Evolutionary conservation across 805 yeast species (phyloP).

Genomic region (Wickerhamomyces queroliae): DNA sequence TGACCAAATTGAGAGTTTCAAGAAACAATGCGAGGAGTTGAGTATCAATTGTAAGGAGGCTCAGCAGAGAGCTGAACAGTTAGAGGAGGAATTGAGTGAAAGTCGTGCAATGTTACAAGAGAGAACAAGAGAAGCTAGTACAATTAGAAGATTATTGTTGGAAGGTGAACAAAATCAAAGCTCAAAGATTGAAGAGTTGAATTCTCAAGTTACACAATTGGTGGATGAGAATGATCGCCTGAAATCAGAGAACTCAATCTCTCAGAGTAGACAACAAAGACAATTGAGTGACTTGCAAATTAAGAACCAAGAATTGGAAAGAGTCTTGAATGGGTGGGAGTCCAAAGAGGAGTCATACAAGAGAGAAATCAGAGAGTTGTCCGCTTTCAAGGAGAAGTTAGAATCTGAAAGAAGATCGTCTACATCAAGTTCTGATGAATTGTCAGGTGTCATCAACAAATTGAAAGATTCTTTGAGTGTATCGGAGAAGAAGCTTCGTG

Average conservation of each 20-base stretch:
- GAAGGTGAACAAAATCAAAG: slow-evolving; percentile 62
- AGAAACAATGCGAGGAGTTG: slow-evolving; percentile 70
- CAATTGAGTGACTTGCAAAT: slow-evolving; percentile 60
- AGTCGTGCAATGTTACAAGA: slow-evolving; percentile 69
- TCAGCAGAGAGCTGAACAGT: slow-evolving; percentile 48
- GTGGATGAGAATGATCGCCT: slow-evolving; percentile 57
- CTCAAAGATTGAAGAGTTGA: slow-evolving; percentile 47
- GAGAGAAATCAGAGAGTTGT: slow-evolving; percentile 25
- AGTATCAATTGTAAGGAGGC: slow-evolving; percentile 63
- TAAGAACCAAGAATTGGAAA: slow-evolving; percentile 35
- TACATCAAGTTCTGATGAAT: slow-evolving; percentile 24
- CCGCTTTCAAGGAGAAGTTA: slow-evolving; percentile 22
- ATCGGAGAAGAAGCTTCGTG: slow-evolving; percentile 46
- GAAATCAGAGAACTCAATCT: slow-evolving; percentile 45
- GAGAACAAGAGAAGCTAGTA: slow-evolving; percentile 70
- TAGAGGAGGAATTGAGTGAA: slow-evolving; percentile 83
- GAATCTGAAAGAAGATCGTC: slow-evolving; percentile 22
- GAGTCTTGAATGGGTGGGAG: slow-evolving; percentile 28
- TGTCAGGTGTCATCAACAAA: slow-evolving; percentile 29
- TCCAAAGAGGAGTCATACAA: slow-evolving; percentile 28
- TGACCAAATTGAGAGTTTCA: slow-evolving; percentile 42
- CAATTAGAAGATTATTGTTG: slow-evolving; percentile 60
- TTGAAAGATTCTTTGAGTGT: slow-evolving; percentile 48
- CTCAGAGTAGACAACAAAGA: slow-evolving; percentile 50
- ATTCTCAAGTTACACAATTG: slow-evolving; percentile 41